Percentiles rank a stretch among this genome's conserved stretches.
phyloP scores from a whole-genome alignment of 2,329 filamentous ascomycete species.

The Lachnellula cervina region DNA sequence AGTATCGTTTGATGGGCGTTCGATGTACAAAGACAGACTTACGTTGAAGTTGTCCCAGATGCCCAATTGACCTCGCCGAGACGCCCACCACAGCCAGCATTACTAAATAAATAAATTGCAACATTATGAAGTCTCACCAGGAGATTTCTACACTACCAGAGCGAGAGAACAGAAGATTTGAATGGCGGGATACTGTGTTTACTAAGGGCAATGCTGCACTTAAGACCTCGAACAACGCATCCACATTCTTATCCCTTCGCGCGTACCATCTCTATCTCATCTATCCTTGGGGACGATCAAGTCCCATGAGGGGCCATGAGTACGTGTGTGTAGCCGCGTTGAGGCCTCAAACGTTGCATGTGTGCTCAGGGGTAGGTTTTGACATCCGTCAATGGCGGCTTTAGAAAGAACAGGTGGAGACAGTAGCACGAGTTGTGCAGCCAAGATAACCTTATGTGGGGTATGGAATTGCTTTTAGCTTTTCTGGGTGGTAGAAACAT shows the following conservation, averaged over 20 bases:
- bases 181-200: background rate
- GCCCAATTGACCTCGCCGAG: slow-evolving; percentile 13
- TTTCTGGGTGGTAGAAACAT: slow-evolving; percentile 24
- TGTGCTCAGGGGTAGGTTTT: background rate
- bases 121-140: slow-evolving; percentile 12
- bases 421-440: too few species aligned
- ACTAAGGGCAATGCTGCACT: background rate
- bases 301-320: background rate
- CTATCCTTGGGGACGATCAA: background rate
- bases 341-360: background rate
- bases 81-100: slow-evolving; percentile 12
- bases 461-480: slow-evolving; percentile 37
- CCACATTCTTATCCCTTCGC: background rate
- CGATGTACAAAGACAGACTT: background rate
- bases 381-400: background rate
- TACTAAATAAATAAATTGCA: slow-evolving; percentile 18
- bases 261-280: background rate
- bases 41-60: slow-evolving; percentile 13
- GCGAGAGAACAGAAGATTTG: slow-evolving; percentile 1
- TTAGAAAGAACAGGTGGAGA: background rate
- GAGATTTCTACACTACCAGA: slow-evolving; percentile 9
- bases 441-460: slow-evolving; percentile 33
- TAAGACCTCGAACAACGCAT: background rate
- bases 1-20: background rate
- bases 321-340: background rate